Evolutionary conservation across 1,139 yeast genomes (phyloP).

Genomic region (Eremothecium coryli): DNA sequence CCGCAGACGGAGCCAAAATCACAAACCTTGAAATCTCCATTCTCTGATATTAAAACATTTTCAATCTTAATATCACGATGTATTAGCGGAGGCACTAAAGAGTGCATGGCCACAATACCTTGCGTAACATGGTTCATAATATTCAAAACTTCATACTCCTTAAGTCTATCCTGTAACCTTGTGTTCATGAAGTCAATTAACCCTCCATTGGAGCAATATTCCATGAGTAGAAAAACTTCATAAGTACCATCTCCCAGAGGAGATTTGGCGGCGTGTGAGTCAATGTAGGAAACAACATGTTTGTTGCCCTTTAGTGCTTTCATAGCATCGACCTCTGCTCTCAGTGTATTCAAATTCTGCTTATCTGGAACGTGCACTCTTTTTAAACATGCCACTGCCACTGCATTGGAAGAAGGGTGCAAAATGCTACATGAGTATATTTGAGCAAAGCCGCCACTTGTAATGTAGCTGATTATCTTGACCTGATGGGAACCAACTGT

Average conservation of each 20-base stretch:
- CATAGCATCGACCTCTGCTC: slow-evolving; percentile 76
- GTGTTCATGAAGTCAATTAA: slow-evolving; percentile 68
- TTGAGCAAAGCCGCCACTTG: slow-evolving; percentile 46
- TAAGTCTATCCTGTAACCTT: slow-evolving; percentile 52
- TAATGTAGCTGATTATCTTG: slow-evolving; percentile 26
- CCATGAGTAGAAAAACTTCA: slow-evolving; percentile 72
- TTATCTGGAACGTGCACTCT: slow-evolving; percentile 68
- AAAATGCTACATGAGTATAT: slow-evolving; percentile 52
- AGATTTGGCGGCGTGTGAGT: slow-evolving; percentile 66
- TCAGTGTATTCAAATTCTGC: slow-evolving; percentile 49
- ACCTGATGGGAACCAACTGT: slow-evolving; percentile 31
- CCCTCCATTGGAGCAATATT: slow-evolving; percentile 63
- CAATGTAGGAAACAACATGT: slow-evolving; percentile 59
- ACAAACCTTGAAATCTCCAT: slow-evolving; percentile 53
- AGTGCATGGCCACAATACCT: slow-evolving; percentile 69
- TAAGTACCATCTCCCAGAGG: slow-evolving; percentile 41
- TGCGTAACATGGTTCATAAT: slow-evolving; percentile 59
- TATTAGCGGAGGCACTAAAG: slow-evolving; percentile 43
- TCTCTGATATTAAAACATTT: slow-evolving; percentile 56
- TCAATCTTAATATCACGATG: slow-evolving; percentile 77
- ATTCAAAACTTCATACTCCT: slow-evolving; percentile 52
- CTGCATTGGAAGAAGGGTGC: slow-evolving; percentile 28
- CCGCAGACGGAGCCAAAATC: slow-evolving; percentile 70
- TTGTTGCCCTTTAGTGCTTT: slow-evolving; percentile 47
- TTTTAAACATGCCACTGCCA: slow-evolving; percentile 55